Evolutionary conservation across 1,284 basidiomycete genomes (phyloP).

Genomic region (Moniliophthora roreri): DNA sequence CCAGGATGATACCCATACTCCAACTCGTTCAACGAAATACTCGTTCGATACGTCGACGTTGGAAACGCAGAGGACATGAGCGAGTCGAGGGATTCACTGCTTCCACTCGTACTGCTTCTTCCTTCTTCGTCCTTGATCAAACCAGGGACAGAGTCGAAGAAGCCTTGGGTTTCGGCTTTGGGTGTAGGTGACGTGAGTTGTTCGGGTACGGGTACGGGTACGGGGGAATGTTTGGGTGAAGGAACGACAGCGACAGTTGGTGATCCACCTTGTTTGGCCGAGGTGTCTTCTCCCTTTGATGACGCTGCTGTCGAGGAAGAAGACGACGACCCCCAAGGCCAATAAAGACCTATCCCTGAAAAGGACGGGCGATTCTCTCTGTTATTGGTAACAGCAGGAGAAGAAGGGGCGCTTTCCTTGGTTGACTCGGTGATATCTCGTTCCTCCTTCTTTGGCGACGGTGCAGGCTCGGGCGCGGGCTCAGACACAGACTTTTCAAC

Average conservation of each 20-base stretch:
- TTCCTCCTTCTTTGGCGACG: conserved; percentile 24
- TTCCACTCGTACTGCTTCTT: neutral
- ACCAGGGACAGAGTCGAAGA: neutral
- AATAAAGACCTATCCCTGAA: conserved; percentile 21
- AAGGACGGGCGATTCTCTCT: too few relatives aligned
- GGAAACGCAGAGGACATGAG: neutral
- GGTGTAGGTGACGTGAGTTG: neutral
- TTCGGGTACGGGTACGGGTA: neutral
- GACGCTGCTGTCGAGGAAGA: neutral
- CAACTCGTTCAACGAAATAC: neutral
- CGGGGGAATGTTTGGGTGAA: neutral
- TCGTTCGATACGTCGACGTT: neutral
- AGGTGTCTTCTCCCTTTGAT: neutral
- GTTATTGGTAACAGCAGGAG: too few relatives aligned
- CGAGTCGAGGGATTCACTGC: neutral
- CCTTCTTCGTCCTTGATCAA: neutral
- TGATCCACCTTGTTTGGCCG: neutral
- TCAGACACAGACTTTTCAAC: neutral
- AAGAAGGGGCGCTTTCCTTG: too few relatives aligned
- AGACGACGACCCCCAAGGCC: conserved; percentile 25
- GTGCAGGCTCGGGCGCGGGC: conserved; percentile 4
- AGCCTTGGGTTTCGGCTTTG: neutral
- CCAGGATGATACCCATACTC: neutral
- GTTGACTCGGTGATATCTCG: too few relatives aligned
- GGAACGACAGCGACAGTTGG: neutral